Evolutionary conservation across 2,329 filamentous ascomycete genomes (phyloP), one percentile per base, ranked within the genome.

Genomic region (Botrytis tulipae): DNA sequence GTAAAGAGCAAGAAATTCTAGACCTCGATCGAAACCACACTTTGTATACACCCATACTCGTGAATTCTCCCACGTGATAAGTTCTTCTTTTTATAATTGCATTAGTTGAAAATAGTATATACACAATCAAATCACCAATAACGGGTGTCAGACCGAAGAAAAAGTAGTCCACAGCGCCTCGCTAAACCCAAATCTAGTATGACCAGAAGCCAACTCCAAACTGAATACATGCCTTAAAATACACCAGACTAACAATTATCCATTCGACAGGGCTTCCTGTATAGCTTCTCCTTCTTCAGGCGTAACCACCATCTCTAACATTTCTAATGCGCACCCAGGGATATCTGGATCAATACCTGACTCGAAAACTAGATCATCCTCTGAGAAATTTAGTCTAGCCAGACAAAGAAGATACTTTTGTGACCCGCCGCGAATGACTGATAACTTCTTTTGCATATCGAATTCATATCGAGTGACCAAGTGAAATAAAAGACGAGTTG

Each of bases 401-500:
- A 99, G 84, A 3, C 90, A 90, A 16, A 98, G 88, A 1, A 97
- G 85, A 79, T 97, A 95, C 70, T 94, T 94, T 79, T 97, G 94
- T 70, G 89, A 88, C 0, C 91, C 93, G 4, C 93, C 93, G 8
- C 89, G 86, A 0, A 93, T 88, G 14, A 88, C 87, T 0, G 87
- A 86, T 8, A 97, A 85, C 81, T 95, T 97, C 67, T 88, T 86
- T 67, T 90, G 87, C 75, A 97, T 88, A 76, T 95, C 88, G 32
- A 91, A 85, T 8, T 92, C 87, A 79, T 94, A 92, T 32, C 81
- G 83, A 3, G 83, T 87, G 22, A 89, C 83, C 25, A 93, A 82
- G 74, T 88, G 85, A 79, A 90, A 87, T 9, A 92, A 83, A 4
- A 93, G 80, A n/a, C 86, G 85, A 76, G 88, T 88, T 16, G 87